Conservation (phyloP, 2,329 filamentous ascomycete genomes). For the Colletotrichum zoysiae region DNA sequence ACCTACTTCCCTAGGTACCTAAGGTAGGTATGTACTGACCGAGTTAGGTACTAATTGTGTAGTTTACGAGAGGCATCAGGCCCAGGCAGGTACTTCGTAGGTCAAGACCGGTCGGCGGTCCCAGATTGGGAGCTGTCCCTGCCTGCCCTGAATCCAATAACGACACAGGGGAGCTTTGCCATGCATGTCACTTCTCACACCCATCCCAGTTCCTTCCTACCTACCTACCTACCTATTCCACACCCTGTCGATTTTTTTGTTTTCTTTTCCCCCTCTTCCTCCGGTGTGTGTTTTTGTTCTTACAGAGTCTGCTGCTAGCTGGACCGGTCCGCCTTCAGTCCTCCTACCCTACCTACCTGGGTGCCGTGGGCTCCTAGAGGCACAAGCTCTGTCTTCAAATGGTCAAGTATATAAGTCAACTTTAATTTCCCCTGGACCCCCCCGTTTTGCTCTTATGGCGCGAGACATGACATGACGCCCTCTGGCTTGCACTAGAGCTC, state of each 20-base stretch:
- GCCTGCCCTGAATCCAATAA: constrained; percentile 26
- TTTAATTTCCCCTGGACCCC: constrained; percentile 51
- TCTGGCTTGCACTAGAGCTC: constrained; percentile 54
- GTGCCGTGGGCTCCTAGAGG: constrained; percentile 36
- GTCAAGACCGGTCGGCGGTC: neutral
- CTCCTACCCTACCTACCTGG: neutral
- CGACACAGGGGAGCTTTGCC: constrained; percentile 25
- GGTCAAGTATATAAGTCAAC: constrained; percentile 55
- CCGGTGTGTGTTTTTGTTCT: neutral
- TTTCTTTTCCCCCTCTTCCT: neutral
- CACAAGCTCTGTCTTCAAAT: constrained; percentile 45
- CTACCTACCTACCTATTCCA: constrained; percentile 8
- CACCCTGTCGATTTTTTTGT: constrained; percentile 23
- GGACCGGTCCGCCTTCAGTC: constrained; percentile 23
- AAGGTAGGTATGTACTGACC: too few species aligned
- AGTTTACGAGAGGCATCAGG: too few species aligned
- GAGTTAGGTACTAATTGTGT: too few species aligned
- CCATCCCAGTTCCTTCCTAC: constrained; percentile 1
- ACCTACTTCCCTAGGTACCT: too few species aligned
- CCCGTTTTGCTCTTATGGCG: constrained; percentile 55
- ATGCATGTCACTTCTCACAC: constrained; percentile 38
- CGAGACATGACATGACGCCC: constrained; percentile 57
- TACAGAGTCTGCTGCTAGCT: constrained; percentile 31
- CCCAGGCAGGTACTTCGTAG: neutral
- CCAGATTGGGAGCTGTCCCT: constrained; percentile 9